Base-by-base conservation (phyloP, 2,329 filamentous ascomycete genomes). In the Acephala macrosclerotiorum region DNA sequence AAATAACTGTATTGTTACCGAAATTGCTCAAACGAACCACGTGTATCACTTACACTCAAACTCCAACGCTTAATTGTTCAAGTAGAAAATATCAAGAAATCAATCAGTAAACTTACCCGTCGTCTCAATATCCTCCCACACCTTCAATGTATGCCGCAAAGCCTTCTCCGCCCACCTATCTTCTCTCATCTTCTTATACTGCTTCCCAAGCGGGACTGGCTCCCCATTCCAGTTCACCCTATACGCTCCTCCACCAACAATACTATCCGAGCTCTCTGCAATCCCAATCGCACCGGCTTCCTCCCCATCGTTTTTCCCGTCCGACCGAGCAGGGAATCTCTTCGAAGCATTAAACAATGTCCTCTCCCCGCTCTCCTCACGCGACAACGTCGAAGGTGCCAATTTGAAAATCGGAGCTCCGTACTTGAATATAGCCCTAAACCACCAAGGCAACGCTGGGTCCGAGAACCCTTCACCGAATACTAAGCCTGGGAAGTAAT, bases 401-500 rank as follows among this genome's bases (percentile, higher is more conserved):
- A 70, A 72, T 0, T 65, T 64, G 11, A 73, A 29, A 25, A 79
- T 33, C 2, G 75, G 74, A 42, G 71, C 70, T 38, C 73, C 6
- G 7, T 75, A 11, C n/a, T 61, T 66, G 69, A 74, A 78, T 29
- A 75, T 1, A 0, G 74, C 29, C 22, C 70, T 73, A 55, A 77
- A 75, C 75, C 76, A 80, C 1, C 60, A 26, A 9, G 77, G 76
- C 20, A 74, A 67, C 1, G 66, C 72, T 0, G 67, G 58, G 26
- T 64, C 72, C 26, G 72, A 68, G 38, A 77, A 79, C 0, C 33
- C 70, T 0, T 73, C 74, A 0, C 73, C 75, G 8, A 76, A 67
- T 2, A 79, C 77, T 0, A 80, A 66, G 0, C 77, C 75, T 0
- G 78, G 78, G 55, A 73, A 77, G 35, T 76, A 72, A 66, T 79